Evolutionary conservation across 306 rosid species (phyloP), one percentile per base, ranked within the genome.

Genomic region (Gleditsia sinensis): DNA sequence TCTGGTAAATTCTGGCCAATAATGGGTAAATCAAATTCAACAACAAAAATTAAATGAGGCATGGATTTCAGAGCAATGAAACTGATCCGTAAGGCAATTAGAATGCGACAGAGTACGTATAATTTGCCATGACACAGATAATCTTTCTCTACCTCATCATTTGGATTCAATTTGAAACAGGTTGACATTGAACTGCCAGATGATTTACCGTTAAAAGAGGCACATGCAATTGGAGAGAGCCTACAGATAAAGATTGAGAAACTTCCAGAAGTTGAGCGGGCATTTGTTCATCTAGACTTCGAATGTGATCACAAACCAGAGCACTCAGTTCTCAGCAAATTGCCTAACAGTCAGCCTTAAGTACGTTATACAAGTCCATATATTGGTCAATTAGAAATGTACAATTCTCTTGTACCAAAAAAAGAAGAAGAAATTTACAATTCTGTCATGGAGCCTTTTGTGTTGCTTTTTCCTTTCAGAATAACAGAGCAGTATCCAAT

Each of bases 261-360:
- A 61, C 92, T 92, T 46, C 82, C 91, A 8, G 98, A 92, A 62
- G 96, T 90, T 6, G 96, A 92, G 77, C 82, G 86, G 3, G 86
- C 86, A 67, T 92, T 90, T 66, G 98, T 92, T 81, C 98, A 92
- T 82, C 84, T 92, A 11, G 98, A 92, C 86, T 92, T 82, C n/a
- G 98, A 92, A 74, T 92, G 98, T 21, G 91, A 88, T 4, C 98
- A 92, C 81, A 92, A 92, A 64, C 98, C 98, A 36, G 98, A 92
- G 72, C 98, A 92, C 73, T 80, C 80, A 28, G 85, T 92, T 62
- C 91, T 88, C 30, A n/a, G 50, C 82, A 85, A 80, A 72, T 79
- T 92, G 62, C 98, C 98, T 49, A 85, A 73, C 83, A 83, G 42
- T 68, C 69, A 83, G 72, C 67, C 89, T 36, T 61, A 7, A 42